Evolutionary conservation across 2,329 filamentous ascomycete species (phyloP).

Genomic region (Clonostachys rhizophaga): DNA sequence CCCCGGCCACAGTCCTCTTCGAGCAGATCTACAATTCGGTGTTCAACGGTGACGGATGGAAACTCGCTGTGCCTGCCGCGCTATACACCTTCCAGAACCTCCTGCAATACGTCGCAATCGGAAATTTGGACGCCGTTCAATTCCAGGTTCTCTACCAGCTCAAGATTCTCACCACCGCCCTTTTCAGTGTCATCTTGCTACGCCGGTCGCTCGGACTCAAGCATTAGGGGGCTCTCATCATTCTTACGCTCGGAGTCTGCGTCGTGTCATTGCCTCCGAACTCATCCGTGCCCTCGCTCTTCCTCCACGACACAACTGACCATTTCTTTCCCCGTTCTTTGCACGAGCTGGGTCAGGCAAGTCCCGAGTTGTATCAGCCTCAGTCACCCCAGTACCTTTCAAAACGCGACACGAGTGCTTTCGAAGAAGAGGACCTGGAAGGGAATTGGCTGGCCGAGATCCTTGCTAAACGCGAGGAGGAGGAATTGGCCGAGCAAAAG

Average conservation of each 20-base stretch:
- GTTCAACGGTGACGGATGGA: constrained; percentile 91
- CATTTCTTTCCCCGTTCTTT: constrained; percentile 75
- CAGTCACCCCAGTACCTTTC: background rate
- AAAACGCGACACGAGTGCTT: no score
- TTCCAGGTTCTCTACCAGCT: constrained; percentile 94
- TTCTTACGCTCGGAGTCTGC: constrained; percentile 77
- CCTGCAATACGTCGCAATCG: constrained; percentile 88
- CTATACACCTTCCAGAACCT: constrained; percentile 91
- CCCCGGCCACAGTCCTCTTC: constrained; percentile 75
- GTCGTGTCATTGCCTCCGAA: constrained; percentile 59
- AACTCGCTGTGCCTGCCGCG: constrained; percentile 81
- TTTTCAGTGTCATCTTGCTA: constrained; percentile 80
- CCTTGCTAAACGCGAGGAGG: no score
- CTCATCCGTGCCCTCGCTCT: constrained; percentile 39
- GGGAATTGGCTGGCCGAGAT: no score
- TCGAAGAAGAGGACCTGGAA: no score
- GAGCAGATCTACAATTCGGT: constrained; percentile 74
- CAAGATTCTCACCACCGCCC: constrained; percentile 85
- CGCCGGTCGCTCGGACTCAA: constrained; percentile 63
- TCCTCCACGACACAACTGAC: constrained; percentile 59
- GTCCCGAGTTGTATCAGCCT: constrained; percentile 8
- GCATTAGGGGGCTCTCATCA: constrained; percentile 75
- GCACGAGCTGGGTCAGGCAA: constrained; percentile 64
- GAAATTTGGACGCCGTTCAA: constrained; percentile 85
- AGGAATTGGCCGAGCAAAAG: no score